Evolutionary conservation across 805 yeast species (phyloP).

Genomic region (Hanseniaspora clermontiae): DNA sequence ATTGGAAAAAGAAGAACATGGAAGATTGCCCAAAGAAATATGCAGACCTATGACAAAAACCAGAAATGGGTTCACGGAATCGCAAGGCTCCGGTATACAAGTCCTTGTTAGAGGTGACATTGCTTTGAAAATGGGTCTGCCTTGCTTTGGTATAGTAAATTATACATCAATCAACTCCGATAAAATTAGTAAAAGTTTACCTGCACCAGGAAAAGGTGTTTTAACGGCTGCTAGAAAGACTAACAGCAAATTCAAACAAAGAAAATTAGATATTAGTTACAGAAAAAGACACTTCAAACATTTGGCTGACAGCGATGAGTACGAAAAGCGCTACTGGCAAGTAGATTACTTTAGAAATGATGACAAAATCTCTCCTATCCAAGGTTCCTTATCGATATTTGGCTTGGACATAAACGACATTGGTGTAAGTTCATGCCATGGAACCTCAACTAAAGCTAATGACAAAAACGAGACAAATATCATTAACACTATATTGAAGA

Average conservation of each 20-base stretch:
- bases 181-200: constrained; percentile 81
- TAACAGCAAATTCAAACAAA: constrained; percentile 6
- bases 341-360: constrained; percentile 74
- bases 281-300: constrained; percentile 17
- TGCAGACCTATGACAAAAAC: constrained; percentile 82
- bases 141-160: constrained; percentile 74
- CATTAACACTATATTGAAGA: constrained; percentile 72
- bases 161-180: constrained; percentile 78
- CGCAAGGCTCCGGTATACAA: constrained; percentile 88
- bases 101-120: constrained; percentile 73
- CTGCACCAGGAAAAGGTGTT: constrained; percentile 92
- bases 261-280: constrained; percentile 15
- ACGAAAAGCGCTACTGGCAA: constrained; percentile 73
- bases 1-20: constrained; percentile 53
- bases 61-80: constrained; percentile 84
- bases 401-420: constrained; percentile 79
- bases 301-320: constrained; percentile 29
- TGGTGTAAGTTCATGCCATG: constrained; percentile 89
- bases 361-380: constrained; percentile 78
- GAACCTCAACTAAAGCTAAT: constrained; percentile 94
- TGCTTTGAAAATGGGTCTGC: constrained; percentile 84
- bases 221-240: constrained; percentile 78
- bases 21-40: constrained; percentile 84
- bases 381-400: constrained; percentile 86
- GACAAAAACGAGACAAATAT: constrained; percentile 89